Evolutionary conservation across 2,329 filamentous ascomycete species (phyloP), one percentile per base, ranked within the genome.

Genomic region (Paecilomyces variotii): DNA sequence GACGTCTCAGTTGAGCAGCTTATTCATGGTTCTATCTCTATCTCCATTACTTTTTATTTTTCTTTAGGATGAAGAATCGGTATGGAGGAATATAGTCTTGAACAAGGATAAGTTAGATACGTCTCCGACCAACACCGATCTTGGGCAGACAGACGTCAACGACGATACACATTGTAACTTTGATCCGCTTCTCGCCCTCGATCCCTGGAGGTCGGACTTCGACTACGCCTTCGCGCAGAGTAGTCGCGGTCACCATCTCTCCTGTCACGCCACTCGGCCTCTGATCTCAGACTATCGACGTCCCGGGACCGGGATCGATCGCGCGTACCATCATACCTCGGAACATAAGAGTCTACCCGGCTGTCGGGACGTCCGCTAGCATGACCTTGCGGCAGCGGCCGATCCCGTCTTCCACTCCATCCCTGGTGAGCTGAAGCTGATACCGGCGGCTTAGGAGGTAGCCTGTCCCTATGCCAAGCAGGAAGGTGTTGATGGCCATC

Each of bases 371-470:
- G 63, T 6, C 63, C 63, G 24, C 63, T 63, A 14, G 61, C 59
- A 10, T 69, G 67, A 56, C 59, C 58, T 27, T 64, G 66, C 39
- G 65, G 60, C 39, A 65, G 60, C n/a, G 55, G 61, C 50, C 69
- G 68, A 57, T 74, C 72, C 32, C 72, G 68, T 51, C 64, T 58
- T 53, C 61, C 59, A 58, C 64, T 61, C 69, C 70, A 72, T 34
- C 65, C 55, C 27, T 70, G 72, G 52, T 71, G 65, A 34, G 61
- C 59, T 53, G 73, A 60, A 34, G 61, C 59, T 53, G 73, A 60
- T 3, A 63, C 59, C 2, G 74, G 73, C 19, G 74, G 74, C 53
- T 72, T 74, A 27, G 73, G 73, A 12, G 74, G 74, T 19, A 76
- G 63, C 7, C 63, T 62, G 25, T 75, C 72, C 59, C 69, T 66